Evolutionary conservation across 2,329 filamentous ascomycete species (phyloP), one percentile per base, ranked within the genome.

Genomic region (Xylaria sp.): DNA sequence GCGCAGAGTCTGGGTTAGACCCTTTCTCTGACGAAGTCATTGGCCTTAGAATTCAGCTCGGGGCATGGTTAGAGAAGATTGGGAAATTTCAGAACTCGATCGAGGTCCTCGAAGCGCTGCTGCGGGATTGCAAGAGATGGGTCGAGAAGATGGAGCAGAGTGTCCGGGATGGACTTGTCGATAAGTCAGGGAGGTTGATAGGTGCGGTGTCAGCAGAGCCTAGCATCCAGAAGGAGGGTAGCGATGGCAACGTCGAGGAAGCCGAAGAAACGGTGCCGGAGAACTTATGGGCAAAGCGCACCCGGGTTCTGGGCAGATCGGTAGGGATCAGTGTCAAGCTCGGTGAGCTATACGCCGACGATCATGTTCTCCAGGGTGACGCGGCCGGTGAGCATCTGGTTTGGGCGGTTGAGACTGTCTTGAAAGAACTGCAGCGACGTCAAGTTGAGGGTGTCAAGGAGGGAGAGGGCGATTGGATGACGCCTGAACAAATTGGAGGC

Each of bases 1-100:
- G 94, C 66, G 84, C 90, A 59, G 90, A 93, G 76, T 78, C 92
- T 60, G 89, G 90, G 0, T 88, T 99, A 83, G 94, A 98, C 77
- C 93, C 93, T 0, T 97, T 94, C 78, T 94, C 92, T 3, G 92
- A 98, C 75, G 94, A 98, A 79, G 91, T 98, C 41, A 86, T 98
- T 74, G 96, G 96, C 9, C 90, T 98, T 62, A 93, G 94, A 77
- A 90, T 98, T 60, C 90, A 94, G 78, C 85, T 97, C 9, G 90
- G 93, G 1, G 86, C 87, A 10, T 90, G 97, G 85, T 86, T 97
- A 71, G 93, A 98, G 80, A 91, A 91, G 76, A 88, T 93, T 18
- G 86, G 90, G 39, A 88, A 91, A 75, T 90, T 90, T 76, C 85
- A 88, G 25, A 88, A 90, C 66, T 90, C 94, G 0, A 90, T 93